phyloP scores from a whole-genome alignment of 176 grass and related monocot genomes.

The Avena atlantica region DNA sequence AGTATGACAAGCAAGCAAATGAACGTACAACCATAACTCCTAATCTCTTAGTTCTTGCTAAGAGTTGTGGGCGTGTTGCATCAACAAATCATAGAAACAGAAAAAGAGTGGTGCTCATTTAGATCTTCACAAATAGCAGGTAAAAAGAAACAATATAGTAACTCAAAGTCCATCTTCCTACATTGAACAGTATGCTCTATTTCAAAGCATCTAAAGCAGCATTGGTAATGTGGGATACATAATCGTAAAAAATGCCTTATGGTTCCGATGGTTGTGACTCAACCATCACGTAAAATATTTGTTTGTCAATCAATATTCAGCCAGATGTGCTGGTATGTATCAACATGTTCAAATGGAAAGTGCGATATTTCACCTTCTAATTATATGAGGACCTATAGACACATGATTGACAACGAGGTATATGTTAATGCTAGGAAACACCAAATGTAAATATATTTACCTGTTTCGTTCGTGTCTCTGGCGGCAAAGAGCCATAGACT shows the following conservation, averaged over 20 bases:
- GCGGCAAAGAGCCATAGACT: constrained; percentile 97
- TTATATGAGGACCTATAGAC: constrained; percentile 17
- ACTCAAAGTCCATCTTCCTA: constrained; percentile 10
- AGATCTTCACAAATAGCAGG: background rate
- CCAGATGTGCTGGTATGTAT: constrained; percentile 27
- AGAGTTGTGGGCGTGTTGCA: background rate
- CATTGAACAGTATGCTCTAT: constrained; percentile 16
- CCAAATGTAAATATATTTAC: constrained; percentile 45
- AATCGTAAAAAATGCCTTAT: constrained; percentile 23
- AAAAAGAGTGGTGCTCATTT: background rate
- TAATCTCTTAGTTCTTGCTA: constrained; percentile 6
- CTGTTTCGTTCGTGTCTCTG: constrained; percentile 97
- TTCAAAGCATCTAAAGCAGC: constrained; percentile 23
- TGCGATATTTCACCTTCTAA: constrained; percentile 11
- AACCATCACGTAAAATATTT: background rate
- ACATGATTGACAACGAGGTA: constrained; percentile 28
- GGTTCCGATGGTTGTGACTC: background rate
- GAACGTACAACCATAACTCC: constrained; percentile 7
- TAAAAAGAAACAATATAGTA: constrained; percentile 26
- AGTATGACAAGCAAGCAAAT: background rate
- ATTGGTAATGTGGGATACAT: background rate
- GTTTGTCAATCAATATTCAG: background rate
- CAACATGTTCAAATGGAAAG: constrained; percentile 26
- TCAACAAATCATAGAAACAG: constrained; percentile 21
- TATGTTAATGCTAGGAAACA: constrained; percentile 9